Evolutionary conservation across 345 rosid genomes (phyloP), one percentile per base, ranked within the genome.

Genomic region (Melastoma malabathricum): DNA sequence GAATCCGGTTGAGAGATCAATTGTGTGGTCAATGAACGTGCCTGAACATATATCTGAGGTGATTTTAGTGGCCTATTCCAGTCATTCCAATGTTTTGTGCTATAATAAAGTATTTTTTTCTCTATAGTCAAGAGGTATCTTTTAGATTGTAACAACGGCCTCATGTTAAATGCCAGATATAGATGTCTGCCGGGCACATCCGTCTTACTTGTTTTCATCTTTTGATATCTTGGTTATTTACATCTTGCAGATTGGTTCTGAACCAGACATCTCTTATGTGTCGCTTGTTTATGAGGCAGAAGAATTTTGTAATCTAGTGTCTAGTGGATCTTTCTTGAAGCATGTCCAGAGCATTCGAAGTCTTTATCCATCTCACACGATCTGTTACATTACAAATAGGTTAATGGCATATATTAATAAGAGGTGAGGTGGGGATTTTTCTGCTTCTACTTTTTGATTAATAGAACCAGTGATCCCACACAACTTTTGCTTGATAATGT

Each of bases 381-480:
- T 87, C 60, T 92, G 98, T 77, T 92, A 68, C 59, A 79, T 87
- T 54, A 92, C 87, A 64, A 82, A 84, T 73, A 92, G 80, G 75
- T 60, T 84, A 67, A 72, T 74, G 78, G 80, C 89, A 47, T 81
- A 84, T 54, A 62, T 92, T 59, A 74, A 74, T 63, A 87, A 80
- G 71, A 82, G 82, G 98, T 90, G 50, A 56, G 74, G 38, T 29
- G 5, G 38, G 38, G 38, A 29, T 29, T 10, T 29, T 29, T 29
- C 5, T 10, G 38, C 38, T 29, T 29, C 3, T 29, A 29, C 38
- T 29, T 29, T 29, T 5, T 29, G 6, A 6, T 5, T 29, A 29
- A 29, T 29, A 29, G 38, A 5, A 29, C 38, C 1, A 5, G 9
- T 10, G 9, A 10, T 29, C 38, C 38, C 38, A 5, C 38, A 29